Evolutionary conservation across 495 filamentous ascomycete species (phyloP), one percentile per base, ranked within the genome.

Genomic region (Tuber indicum): DNA sequence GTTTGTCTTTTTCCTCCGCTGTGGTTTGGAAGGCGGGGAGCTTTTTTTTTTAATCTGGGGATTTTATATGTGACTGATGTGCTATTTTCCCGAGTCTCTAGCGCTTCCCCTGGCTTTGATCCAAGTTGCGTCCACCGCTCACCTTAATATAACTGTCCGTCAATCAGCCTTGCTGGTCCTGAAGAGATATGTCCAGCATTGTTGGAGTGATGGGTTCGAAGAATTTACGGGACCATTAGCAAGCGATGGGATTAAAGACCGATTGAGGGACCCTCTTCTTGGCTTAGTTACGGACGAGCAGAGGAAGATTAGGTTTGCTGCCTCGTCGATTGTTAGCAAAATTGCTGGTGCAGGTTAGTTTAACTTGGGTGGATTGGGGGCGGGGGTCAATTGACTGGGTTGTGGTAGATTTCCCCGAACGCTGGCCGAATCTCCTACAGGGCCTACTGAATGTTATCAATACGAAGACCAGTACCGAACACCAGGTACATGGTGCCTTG

Each of bases 301-400:
- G 82, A 89, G 93, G 79, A 97, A 94, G 84, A 89, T 98, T 77
- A 93, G 95, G 84, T 88, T 89, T 39, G 91, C 92, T 9, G 93
- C 96, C 81, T 89, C 95, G 84, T 92, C 91, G 82, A 93, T 92
- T n/a, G 93, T 98, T 74, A 94, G 93, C 87, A 98, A 98, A 86
- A 97, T 99, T 78, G 96, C 96, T 73, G 91, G 90, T 73, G 79
- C 77, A 74, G 82, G 82, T 83, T 72, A 10, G 81, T 78, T 66
- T 43, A 70, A 74, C 76, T 70, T 47, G 39, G 45, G n/a, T 32
- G n/a, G 26, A 62, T 39, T 23, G 3, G 26, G 19, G 21, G 41
- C 39, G 19, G 36, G 71, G 26, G 76, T 46, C 74, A 73, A 77
- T 78, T 41, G 36, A 70, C 62, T 72, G 72, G 72, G 69, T 32